These are phyloP conservation scores for Colletotrichum theobromicola DNA, from an alignment of 2,329 filamentous ascomycete genomes.

Conservation along the genomic window DNA sequence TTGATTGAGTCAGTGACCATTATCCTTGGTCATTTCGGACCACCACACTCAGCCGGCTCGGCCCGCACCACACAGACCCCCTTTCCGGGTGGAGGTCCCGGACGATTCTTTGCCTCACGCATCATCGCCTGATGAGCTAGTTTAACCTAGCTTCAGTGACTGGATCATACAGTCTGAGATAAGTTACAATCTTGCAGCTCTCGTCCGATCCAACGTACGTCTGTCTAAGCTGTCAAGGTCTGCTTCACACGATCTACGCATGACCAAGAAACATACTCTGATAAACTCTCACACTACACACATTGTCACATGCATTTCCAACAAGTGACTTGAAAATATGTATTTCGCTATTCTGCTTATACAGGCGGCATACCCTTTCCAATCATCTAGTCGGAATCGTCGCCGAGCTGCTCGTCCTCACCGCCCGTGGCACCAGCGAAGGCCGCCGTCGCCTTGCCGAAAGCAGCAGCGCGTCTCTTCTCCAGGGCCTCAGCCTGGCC, in stretches of 20 bases:
- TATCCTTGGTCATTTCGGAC: background rate
- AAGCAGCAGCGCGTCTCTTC: constrained; percentile 6
- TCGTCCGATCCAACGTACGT: background rate
- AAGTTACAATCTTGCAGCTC: background rate
- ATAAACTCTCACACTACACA: accelerated
- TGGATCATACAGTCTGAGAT: background rate
- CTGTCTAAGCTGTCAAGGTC: background rate
- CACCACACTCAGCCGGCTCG: background rate
- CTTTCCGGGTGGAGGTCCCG: background rate
- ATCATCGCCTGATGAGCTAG: background rate
- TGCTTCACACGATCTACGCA: background rate
- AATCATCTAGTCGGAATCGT: background rate
- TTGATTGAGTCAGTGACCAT: background rate
- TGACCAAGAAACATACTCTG: background rate
- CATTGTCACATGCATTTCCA: background rate
- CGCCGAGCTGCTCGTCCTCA: constrained; percentile 9
- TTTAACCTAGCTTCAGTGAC: background rate
- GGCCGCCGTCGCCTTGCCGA: background rate
- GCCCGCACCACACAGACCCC: background rate
- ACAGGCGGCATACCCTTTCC: background rate
- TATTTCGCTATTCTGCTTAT: background rate
- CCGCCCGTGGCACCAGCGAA: constrained; percentile 2
- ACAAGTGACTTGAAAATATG: background rate
- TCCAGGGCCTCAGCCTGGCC: background rate
- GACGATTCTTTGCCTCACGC: background rate